These are phyloP conservation scores for Daphne laureola DNA, from an alignment of 441 rosid genomes.

Conservation along the genomic window DNA sequence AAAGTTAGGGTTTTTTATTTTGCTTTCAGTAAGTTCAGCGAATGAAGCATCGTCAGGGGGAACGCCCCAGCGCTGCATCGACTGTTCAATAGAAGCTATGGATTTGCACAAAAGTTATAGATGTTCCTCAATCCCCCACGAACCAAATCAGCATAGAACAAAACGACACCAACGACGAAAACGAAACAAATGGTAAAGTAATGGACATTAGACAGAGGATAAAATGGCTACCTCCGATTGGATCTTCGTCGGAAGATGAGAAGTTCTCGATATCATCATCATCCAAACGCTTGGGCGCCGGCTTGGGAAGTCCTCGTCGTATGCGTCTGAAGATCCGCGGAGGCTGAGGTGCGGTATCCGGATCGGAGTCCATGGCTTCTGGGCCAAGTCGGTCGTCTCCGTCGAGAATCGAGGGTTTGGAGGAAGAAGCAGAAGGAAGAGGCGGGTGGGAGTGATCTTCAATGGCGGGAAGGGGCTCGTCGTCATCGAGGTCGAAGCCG, in stretches of 20 bases:
- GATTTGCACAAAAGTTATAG: no score
- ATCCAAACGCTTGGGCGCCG: slow-evolving; percentile 12
- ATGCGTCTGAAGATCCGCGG: slow-evolving; percentile 55
- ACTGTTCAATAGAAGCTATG: no score
- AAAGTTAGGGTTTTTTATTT: no score
- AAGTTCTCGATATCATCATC: slow-evolving; percentile 84
- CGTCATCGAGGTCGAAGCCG: slow-evolving; percentile 54
- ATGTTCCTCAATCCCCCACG: no score
- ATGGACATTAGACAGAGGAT: neutral
- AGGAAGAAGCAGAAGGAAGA: slow-evolving; percentile 4
- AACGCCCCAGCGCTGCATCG: no score
- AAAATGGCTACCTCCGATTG: slow-evolving; percentile 23
- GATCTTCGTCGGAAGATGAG: slow-evolving; percentile 61
- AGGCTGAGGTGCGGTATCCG: slow-evolving; percentile 22
- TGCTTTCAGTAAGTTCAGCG: no score
- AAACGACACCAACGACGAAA: neutral
- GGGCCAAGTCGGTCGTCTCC: slow-evolving; percentile 16
- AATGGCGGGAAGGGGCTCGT: slow-evolving; percentile 19
- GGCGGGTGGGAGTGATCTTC: neutral
- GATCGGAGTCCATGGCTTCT: slow-evolving; percentile 31
- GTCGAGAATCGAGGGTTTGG: slow-evolving; percentile 4
- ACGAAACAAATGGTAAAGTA: neutral
- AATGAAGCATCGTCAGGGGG: no score
- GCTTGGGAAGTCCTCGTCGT: slow-evolving; percentile 33
- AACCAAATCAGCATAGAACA: neutral